phyloP scores from a whole-genome alignment of 2,329 filamentous ascomycete species.

The Escovopsis weberi region DNA sequence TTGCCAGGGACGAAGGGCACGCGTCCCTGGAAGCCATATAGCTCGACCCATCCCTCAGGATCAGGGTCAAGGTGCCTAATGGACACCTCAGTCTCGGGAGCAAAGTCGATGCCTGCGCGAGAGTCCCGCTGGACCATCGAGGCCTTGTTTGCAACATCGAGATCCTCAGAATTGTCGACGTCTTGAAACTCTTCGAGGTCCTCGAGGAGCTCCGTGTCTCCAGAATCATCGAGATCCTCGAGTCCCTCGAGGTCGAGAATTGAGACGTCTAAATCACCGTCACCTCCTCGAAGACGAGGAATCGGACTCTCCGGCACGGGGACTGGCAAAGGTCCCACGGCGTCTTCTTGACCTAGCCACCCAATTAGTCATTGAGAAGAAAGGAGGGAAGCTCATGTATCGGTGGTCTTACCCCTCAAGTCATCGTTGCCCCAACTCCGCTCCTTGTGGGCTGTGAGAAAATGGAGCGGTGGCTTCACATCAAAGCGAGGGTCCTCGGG shows the following conservation, averaged over 20 bases:
- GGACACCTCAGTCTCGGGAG: neutral
- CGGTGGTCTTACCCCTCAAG: slow-evolving; percentile 8
- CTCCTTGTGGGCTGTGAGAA: slow-evolving; percentile 16
- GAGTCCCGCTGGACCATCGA: neutral
- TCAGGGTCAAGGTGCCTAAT: neutral
- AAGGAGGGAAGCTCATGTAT: no score
- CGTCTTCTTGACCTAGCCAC: neutral
- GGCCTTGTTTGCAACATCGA: no score
- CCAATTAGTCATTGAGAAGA: neutral
- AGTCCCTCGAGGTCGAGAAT: neutral
- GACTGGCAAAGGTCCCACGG: neutral
- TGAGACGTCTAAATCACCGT: neutral
- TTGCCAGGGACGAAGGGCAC: slow-evolving; percentile 12
- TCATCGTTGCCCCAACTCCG: slow-evolving; percentile 17
- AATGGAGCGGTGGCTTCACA: slow-evolving; percentile 17
- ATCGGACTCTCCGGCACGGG: neutral
- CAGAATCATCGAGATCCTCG: neutral
- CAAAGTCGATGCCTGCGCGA: neutral
- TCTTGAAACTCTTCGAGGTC: neutral
- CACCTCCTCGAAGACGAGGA: slow-evolving; percentile 3
- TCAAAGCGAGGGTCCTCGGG: slow-evolving; percentile 7
- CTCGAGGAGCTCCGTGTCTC: neutral
- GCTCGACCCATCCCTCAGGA: neutral
- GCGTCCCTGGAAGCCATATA: slow-evolving; percentile 19
- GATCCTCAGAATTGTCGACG: neutral